Conservation (phyloP, 1,139 yeast species). For the Geotrichum aggregatum region DNA sequence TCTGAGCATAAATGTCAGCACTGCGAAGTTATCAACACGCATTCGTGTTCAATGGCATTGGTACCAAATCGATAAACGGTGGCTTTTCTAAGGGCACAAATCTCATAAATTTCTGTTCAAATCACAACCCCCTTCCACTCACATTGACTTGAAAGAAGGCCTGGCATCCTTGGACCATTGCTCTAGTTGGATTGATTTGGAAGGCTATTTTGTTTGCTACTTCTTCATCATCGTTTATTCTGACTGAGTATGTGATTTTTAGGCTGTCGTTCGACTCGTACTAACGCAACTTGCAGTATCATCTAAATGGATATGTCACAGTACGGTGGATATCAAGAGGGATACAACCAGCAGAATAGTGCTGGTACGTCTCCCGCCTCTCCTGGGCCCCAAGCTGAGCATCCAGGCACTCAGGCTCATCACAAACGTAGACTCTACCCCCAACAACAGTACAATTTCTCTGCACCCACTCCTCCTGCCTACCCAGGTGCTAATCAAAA, state of each 20-base stretch:
- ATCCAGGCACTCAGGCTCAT: slow-evolving; percentile 4
- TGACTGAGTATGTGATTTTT: neutral
- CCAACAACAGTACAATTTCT: slow-evolving; percentile 20
- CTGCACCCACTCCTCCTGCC: slow-evolving; percentile 12
- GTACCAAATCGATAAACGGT: neutral
- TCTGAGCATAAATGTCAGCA: neutral
- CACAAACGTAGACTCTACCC: slow-evolving; percentile 20
- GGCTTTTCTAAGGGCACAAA: neutral
- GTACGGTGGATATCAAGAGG: slow-evolving; percentile 18
- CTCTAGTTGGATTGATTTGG: neutral
- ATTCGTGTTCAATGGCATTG: slow-evolving; percentile 4
- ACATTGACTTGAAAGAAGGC: neutral
- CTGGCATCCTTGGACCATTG: neutral
- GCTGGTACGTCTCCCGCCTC: neutral
- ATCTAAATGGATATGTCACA: slow-evolving; percentile 14
- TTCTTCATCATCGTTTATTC: neutral
- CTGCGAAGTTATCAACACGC: neutral
- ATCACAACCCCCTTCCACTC: neutral
- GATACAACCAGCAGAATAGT: slow-evolving; percentile 11
- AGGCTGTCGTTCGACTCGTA: too few relatives aligned
- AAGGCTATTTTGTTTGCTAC: neutral
- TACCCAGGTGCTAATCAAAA: slow-evolving; percentile 12
- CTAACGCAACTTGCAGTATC: neutral
- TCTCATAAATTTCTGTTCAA: neutral
- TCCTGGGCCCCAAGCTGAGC: slow-evolving; percentile 11